Evolutionary conservation across 1,284 basidiomycete genomes (phyloP).

Genomic region (Sanguinoderma infundibulare): DNA sequence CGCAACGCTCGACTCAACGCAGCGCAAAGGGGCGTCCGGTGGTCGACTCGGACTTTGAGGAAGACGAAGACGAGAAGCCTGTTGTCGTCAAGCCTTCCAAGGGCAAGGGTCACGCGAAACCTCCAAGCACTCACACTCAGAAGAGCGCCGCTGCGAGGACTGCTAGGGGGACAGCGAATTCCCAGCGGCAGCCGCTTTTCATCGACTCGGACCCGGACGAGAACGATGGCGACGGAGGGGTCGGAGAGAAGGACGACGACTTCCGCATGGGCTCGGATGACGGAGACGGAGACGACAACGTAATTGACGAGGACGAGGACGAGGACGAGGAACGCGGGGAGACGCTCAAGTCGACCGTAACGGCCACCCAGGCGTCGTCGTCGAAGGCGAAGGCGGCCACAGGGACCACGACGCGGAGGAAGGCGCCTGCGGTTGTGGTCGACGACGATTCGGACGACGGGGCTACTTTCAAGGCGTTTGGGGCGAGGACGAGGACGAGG

Average conservation of each 20-base stretch:
- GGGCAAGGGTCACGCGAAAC: slow-evolving; percentile 20
- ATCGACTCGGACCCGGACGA: slow-evolving; percentile 26
- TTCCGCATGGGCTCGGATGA: slow-evolving; percentile 1
- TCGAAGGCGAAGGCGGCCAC: slow-evolving; percentile 3
- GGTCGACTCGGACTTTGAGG: slow-evolving; percentile 38
- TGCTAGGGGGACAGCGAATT: slow-evolving; percentile 15
- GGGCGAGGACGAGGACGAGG: slow-evolving; percentile 39
- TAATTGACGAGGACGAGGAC: slow-evolving; percentile 13
- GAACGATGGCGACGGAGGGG: not conserved
- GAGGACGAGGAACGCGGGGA: slow-evolving; percentile 9
- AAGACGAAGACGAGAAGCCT: slow-evolving; percentile 40
- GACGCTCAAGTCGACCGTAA: slow-evolving; percentile 19
- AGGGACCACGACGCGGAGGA: slow-evolving; percentile 31
- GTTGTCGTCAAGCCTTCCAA: slow-evolving; percentile 22
- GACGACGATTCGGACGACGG: slow-evolving; percentile 77
- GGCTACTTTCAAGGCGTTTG: slow-evolving; percentile 68
- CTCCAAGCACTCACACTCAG: slow-evolving; percentile 9
- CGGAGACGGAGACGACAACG: slow-evolving; percentile 2
- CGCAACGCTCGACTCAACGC: slow-evolving; percentile 18
- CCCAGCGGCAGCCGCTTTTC: slow-evolving; percentile 30
- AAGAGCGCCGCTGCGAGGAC: slow-evolving; percentile 1
- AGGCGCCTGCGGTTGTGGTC: slow-evolving; percentile 44
- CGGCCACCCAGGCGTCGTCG: slow-evolving; percentile 13
- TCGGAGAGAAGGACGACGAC: slow-evolving; percentile 2
- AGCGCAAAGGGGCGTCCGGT: slow-evolving; percentile 12